Percentiles rank a stretch among this genome's conserved stretches.
These are phyloP conservation scores for Discostella pseudostelligera DNA, from an alignment of 108 stramenopile genomes.

Conservation along the genomic window DNA sequence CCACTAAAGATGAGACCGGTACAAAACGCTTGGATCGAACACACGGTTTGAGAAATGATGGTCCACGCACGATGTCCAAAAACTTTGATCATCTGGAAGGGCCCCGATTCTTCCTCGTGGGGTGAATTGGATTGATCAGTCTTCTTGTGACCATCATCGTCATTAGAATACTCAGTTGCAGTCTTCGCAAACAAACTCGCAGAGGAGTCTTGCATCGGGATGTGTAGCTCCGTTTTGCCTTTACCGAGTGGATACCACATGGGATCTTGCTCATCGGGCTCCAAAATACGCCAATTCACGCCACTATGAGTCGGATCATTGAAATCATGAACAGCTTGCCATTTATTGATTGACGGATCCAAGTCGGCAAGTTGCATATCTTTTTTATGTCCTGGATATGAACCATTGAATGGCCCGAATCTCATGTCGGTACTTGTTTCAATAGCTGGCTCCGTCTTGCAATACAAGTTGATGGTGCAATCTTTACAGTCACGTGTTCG, in stretches of 20 bases:
- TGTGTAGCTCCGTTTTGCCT: conserved; percentile 23
- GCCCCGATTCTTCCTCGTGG: not conserved
- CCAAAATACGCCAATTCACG: conserved; percentile 39
- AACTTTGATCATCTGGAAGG: conserved; percentile 2
- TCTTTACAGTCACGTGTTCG: conserved; percentile 68
- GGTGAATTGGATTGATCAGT: not conserved
- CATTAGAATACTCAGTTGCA: not conserved
- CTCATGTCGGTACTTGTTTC: conserved; percentile 59
- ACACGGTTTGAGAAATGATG: conserved; percentile 11
- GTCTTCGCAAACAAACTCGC: not conserved
- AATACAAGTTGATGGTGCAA: conserved; percentile 68
- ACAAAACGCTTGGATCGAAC: conserved; percentile 12
- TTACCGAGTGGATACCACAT: conserved; percentile 40
- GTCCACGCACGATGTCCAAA: conserved; percentile 11
- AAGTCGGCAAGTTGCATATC: conserved; percentile 54
- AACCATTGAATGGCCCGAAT: conserved; percentile 70
- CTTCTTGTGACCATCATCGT: not conserved
- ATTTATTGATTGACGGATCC: conserved; percentile 52
- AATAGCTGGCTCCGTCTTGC: conserved; percentile 81
- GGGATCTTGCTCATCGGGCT: conserved; percentile 17
- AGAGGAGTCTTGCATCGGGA: not conserved
- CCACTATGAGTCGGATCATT: conserved; percentile 57
- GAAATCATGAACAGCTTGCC: conserved; percentile 78
- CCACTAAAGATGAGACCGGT: conserved; percentile 16
- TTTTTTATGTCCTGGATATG: conserved; percentile 46